Conservation (phyloP, 805 yeast species). For the Yamadazyma sp. region DNA sequence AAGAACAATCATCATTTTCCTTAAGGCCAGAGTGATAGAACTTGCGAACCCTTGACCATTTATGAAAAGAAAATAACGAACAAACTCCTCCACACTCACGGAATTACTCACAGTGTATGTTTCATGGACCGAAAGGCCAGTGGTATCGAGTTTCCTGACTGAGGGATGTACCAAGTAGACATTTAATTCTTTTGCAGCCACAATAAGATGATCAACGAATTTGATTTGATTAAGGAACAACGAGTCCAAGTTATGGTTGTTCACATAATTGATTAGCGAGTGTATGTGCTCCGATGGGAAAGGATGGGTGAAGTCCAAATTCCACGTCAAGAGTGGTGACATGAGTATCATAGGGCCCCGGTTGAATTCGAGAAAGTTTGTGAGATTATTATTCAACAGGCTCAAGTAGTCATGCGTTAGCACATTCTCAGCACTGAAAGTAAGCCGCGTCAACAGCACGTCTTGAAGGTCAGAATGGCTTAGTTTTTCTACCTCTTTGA, state of each 20-base stretch:
- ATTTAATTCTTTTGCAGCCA: constrained; percentile 23
- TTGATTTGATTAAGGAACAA: constrained; percentile 26
- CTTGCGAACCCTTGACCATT: constrained; percentile 7
- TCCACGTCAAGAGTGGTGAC: constrained; percentile 12
- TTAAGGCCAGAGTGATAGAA: background rate
- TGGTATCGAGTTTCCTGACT: background rate
- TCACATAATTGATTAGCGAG: constrained; percentile 24
- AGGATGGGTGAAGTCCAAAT: background rate
- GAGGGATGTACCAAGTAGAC: constrained; percentile 23
- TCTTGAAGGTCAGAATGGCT: background rate
- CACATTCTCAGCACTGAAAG: constrained; percentile 11
- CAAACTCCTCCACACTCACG: constrained; percentile 19
- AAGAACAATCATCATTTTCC: background rate
- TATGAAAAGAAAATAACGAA: constrained; percentile 9
- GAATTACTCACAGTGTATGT: constrained; percentile 8
- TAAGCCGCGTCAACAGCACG: constrained; percentile 2
- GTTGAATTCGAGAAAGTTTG: background rate
- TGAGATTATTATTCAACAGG: background rate
- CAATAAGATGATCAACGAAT: constrained; percentile 29
- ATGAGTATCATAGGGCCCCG: constrained; percentile 5
- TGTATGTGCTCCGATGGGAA: constrained; percentile 3
- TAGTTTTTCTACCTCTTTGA: constrained; percentile 1
- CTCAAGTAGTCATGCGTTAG: constrained; percentile 7
- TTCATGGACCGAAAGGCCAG: background rate
- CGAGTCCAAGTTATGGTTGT: constrained; percentile 21